Evolutionary conservation across 2,329 filamentous ascomycete species (phyloP).

Genomic region (Penicillium sp.): DNA sequence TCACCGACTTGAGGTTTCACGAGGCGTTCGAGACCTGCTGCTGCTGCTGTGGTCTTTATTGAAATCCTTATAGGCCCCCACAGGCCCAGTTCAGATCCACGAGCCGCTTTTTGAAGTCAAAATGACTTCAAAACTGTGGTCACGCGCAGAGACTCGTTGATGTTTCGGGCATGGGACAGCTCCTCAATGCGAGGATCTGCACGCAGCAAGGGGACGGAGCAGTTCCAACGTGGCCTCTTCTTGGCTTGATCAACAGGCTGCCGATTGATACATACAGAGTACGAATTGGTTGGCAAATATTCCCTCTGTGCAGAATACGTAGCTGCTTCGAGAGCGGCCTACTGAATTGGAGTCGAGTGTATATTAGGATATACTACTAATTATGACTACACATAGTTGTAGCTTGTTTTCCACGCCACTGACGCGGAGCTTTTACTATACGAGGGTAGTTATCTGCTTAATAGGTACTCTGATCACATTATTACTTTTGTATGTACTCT

Average conservation of each 20-base stretch:
- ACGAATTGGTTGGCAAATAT: neutral
- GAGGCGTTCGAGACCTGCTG: neutral
- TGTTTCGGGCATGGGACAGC: constrained; percentile 3
- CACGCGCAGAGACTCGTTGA: neutral
- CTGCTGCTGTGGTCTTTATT: neutral
- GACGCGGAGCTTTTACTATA: neutral
- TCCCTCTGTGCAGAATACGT: neutral
- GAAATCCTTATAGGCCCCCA: neutral
- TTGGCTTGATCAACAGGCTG: constrained; percentile 3
- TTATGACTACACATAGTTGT: neutral
- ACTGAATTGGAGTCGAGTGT: neutral
- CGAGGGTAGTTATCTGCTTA: neutral
- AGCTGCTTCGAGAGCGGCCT: neutral
- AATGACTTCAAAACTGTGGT: neutral
- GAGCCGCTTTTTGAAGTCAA: constrained; percentile 15
- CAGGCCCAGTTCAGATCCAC: neutral
- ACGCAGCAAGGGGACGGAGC: constrained; percentile 23
- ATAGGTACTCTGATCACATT: neutral
- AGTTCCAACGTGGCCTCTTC: constrained; percentile 23
- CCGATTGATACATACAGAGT: neutral
- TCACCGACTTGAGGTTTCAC: neutral
- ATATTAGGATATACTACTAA: neutral
- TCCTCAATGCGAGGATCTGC: constrained; percentile 20
- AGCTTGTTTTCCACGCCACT: neutral
- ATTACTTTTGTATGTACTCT: neutral